Base-by-base conservation (phyloP, 768 basidiomycete species). In the Lentinula guzmanii region DNA sequence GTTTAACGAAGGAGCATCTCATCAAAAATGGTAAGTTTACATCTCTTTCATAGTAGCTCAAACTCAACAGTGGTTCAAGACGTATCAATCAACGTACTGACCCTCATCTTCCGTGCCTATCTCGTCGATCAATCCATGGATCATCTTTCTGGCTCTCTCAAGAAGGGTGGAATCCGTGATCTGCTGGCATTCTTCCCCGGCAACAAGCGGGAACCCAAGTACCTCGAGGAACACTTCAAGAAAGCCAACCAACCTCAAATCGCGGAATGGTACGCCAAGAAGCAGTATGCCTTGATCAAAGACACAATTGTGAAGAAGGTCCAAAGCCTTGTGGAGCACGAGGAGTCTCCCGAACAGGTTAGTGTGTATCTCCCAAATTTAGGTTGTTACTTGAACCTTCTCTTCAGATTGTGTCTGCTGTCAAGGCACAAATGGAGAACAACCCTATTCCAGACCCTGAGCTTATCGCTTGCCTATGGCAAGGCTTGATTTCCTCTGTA, bases 231-330 rank as follows among this genome's bases (percentile, higher is more conserved):
- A 6, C 88, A 94, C 71, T 97, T 98, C 82, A 91, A 84, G 75
- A 83, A 85, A 61, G 89, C 86, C 62, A 86, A 85, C 18, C 78
- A 97, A 18, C 75, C 86, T 18, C 85, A 87, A 66, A 84, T 98
- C 46, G 88, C 91, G 2, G 96, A 98, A 15, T 98, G 93, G 93
- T 98, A 91, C 83, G 85, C 86, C 51, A 97, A 95, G 82, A 89
- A 87, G 71, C 92, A 94, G 70, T 86, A 87, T 62, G 87, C 86
- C 60, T 84, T 87, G 61, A 85, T 91, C 66, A 94, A 90, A 72
- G 91, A 95, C 61, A 79, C 81, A 48, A 83, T 95, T 64, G 74
- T 88, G 67, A 81, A 78, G 66, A 84, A 86, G 24, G 79, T 93
- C 59, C 85, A 82, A 61, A 87, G 87, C 62, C 78, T 89, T 70